Conservation (phyloP, 2,329 filamentous ascomycete species). For the Amauroascus niger region DNA sequence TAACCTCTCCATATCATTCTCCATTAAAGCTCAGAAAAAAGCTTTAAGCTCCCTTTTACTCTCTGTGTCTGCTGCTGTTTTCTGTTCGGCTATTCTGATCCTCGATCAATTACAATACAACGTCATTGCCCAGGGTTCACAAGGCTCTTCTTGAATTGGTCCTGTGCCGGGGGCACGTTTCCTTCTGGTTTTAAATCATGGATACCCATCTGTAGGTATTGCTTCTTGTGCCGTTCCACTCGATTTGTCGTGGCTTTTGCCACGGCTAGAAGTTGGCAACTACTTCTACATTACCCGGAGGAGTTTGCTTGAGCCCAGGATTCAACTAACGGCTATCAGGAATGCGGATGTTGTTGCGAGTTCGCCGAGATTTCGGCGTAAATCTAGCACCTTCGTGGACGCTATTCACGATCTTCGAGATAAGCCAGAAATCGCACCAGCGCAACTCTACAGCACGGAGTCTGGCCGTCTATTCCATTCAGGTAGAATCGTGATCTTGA, state of each 20-base stretch:
- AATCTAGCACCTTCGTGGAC: slow-evolving; percentile 93
- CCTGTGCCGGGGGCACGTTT: not conserved
- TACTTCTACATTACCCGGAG: not conserved
- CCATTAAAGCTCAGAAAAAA: not conserved
- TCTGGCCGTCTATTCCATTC: slow-evolving; percentile 95
- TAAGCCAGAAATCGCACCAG: slow-evolving; percentile 76
- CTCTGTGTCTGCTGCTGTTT: not conserved
- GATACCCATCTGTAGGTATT: slow-evolving; percentile 8
- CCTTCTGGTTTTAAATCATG: not conserved
- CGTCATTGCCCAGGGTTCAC: not conserved
- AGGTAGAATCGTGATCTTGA: slow-evolving; percentile 91
- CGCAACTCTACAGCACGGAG: slow-evolving; percentile 96
- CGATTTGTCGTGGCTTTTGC: not conserved
- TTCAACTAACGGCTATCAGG: slow-evolving; percentile 40
- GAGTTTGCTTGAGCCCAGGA: slow-evolving; percentile 4
- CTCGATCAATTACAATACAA: not conserved
- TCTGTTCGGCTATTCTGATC: not conserved
- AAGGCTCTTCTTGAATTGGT: not conserved
- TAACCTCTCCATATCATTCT: not conserved
- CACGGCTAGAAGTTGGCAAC: not conserved
- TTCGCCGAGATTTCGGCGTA: slow-evolving; percentile 78
- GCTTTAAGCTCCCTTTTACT: not conserved
- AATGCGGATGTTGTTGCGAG: slow-evolving; percentile 88
- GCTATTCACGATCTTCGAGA: slow-evolving; percentile 89
- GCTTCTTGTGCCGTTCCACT: not conserved